Conservation (phyloP, 306 rosid species). For the Corylus avellana region DNA sequence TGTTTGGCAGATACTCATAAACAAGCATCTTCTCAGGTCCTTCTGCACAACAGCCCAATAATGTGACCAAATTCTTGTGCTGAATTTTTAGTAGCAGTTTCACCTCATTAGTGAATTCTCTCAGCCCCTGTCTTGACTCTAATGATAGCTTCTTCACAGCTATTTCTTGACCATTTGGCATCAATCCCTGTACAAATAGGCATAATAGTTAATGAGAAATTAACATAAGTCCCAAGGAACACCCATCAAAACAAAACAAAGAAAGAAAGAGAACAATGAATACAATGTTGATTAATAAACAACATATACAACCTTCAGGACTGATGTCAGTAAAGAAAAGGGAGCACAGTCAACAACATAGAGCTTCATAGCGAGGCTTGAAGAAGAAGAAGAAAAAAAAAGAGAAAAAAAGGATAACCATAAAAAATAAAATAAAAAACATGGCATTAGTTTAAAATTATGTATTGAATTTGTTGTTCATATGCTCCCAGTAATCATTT, state of each 20-base stretch:
- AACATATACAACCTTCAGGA: neutral
- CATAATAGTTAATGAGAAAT: neutral
- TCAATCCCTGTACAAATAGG: slow-evolving; percentile 60
- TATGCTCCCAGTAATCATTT: no score
- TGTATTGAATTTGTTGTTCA: no score
- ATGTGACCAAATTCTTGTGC: slow-evolving; percentile 75
- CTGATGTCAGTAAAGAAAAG: neutral
- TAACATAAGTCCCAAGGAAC: neutral
- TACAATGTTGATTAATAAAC: neutral
- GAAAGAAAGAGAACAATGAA: neutral
- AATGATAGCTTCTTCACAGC: slow-evolving; percentile 84
- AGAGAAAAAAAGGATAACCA: neutral
- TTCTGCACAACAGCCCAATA: slow-evolving; percentile 83
- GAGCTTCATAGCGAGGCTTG: neutral
- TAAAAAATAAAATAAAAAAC: no score
- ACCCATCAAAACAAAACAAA: neutral
- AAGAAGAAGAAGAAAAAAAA: neutral
- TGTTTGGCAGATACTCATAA: slow-evolving; percentile 83
- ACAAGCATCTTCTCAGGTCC: slow-evolving; percentile 97
- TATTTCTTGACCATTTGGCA: slow-evolving; percentile 89
- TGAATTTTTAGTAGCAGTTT: slow-evolving; percentile 69
- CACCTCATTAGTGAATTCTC: slow-evolving; percentile 85
- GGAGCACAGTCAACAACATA: neutral
- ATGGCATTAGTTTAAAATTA: no score
- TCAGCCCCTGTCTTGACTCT: slow-evolving; percentile 77